These are phyloP conservation scores for Suillus tomentosus DNA, from an alignment of 768 basidiomycete genomes.

Conservation along the genomic window DNA sequence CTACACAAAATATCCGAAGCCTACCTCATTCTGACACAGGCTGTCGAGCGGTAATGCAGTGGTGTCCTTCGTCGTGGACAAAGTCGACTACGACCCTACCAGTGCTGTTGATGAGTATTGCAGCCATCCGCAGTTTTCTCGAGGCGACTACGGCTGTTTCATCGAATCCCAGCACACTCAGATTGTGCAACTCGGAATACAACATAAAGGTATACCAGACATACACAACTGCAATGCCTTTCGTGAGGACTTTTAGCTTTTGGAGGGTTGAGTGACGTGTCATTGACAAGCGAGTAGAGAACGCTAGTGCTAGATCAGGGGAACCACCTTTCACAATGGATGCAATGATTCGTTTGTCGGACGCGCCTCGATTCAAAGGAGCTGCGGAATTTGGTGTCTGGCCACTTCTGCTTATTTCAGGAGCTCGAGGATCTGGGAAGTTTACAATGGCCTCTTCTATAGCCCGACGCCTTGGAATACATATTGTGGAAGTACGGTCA, in stretches of 20 bases:
- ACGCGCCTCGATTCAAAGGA: constrained; percentile 57
- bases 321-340: constrained; percentile 32
- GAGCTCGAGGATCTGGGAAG: constrained; percentile 82
- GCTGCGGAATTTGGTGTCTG: constrained; percentile 64
- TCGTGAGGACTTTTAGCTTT: constrained; percentile 40
- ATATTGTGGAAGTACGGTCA: constrained; percentile 67
- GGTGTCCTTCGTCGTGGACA: constrained; percentile 79
- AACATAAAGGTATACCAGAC: constrained; percentile 63
- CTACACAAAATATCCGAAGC: neutral
- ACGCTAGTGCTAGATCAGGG: neutral
- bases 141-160: constrained; percentile 83
- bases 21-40: constrained; percentile 1
- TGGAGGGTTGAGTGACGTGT: neutral
- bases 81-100: constrained; percentile 66
- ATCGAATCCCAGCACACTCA: constrained; percentile 73
- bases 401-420: constrained; percentile 75
- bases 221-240: constrained; percentile 48
- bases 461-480: constrained; percentile 68
- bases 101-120: constrained; percentile 36
- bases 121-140: constrained; percentile 53
- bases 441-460: constrained; percentile 59
- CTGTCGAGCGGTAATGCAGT: constrained; percentile 40
- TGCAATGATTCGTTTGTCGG: constrained; percentile 57
- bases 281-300: neutral
- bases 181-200: constrained; percentile 78